Conservation (phyloP, 176 grass and related monocot species). For the Chrysopogon serrulatus region DNA sequence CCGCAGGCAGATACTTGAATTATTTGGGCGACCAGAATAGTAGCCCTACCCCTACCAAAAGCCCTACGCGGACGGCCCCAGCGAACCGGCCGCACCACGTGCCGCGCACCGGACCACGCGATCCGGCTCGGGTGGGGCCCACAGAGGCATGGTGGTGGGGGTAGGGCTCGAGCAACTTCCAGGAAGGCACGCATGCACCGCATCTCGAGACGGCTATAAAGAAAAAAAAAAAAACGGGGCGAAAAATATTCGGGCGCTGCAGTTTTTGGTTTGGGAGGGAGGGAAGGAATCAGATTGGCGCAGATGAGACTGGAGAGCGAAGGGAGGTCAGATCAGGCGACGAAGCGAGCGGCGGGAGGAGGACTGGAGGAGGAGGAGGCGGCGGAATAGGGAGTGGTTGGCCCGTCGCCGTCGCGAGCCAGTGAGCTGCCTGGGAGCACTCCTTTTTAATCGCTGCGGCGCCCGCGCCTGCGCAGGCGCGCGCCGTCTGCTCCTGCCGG, state of each 20-base stretch:
- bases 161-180: background rate
- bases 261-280: background rate
- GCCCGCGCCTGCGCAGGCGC: background rate
- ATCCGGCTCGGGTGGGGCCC: background rate
- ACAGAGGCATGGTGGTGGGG: background rate
- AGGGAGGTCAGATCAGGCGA: background rate
- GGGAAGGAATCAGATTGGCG: slow-evolving; percentile 11
- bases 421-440: background rate
- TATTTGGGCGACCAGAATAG: background rate
- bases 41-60: background rate
- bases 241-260: background rate
- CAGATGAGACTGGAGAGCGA: slow-evolving; percentile 12
- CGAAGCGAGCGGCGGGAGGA: background rate
- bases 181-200: background rate
- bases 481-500: background rate
- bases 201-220: background rate
- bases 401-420: slow-evolving; percentile 25
- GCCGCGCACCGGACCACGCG: background rate
- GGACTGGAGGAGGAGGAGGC: background rate
- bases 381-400: background rate
- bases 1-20: background rate
- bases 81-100: background rate
- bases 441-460: slow-evolving; percentile 26
- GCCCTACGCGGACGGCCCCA: background rate
- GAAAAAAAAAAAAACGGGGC: background rate